Conservation (phyloP, 2,329 filamentous ascomycete genomes). For the Cladophialophora exuberans region DNA sequence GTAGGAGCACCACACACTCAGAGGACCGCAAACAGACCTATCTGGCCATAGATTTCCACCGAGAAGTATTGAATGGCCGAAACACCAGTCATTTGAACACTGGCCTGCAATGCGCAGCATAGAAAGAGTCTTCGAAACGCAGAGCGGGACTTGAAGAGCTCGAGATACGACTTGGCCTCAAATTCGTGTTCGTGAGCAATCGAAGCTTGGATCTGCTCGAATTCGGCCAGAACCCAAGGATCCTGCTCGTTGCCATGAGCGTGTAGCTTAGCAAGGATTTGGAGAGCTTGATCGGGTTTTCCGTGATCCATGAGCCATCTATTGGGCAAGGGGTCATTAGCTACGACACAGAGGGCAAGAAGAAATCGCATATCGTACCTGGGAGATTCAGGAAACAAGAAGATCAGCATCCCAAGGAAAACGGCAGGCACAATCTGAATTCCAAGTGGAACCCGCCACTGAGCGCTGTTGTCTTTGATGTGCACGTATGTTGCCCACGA, state of each 20-base stretch:
- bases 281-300: constrained; percentile 65
- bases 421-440: constrained; percentile 72
- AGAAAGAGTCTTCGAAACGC: constrained; percentile 74
- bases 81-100: constrained; percentile 76
- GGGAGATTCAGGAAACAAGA: constrained; percentile 67
- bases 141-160: constrained; percentile 68
- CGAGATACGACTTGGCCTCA: constrained; percentile 69
- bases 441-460: constrained; percentile 68
- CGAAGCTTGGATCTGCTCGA: constrained; percentile 68
- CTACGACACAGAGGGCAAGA: constrained; percentile 29
- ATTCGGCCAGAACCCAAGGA: constrained; percentile 73
- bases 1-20: not conserved
- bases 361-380: constrained; percentile 28
- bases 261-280: constrained; percentile 70
- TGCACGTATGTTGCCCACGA: constrained; percentile 66
- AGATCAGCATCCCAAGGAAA: constrained; percentile 66
- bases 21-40: constrained; percentile 44
- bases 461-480: constrained; percentile 53
- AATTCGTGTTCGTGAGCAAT: constrained; percentile 70
- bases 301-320: constrained; percentile 75
- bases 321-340: constrained; percentile 53
- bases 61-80: constrained; percentile 77
- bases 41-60: constrained; percentile 67
- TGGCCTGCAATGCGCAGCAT: constrained; percentile 69
- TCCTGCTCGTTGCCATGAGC: constrained; percentile 68